Conservation (phyloP, 1,139 yeast genomes). For the Spathaspora sp. region DNA sequence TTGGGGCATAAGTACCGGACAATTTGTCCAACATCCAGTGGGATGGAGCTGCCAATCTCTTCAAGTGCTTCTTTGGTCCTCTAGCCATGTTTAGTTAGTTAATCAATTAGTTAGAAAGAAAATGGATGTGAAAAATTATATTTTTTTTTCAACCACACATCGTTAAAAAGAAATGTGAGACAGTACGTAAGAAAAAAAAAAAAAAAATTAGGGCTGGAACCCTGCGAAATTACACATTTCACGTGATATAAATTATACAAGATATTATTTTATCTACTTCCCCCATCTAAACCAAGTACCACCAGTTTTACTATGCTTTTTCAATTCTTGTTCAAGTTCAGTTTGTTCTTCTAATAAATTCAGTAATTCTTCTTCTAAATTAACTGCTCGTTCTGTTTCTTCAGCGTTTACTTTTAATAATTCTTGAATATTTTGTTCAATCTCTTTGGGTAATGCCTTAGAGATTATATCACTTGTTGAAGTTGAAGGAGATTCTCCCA, state of each 20-base stretch:
- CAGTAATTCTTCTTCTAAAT: conserved; percentile 49
- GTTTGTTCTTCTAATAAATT: conserved; percentile 28
- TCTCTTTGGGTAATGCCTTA: conserved; percentile 30
- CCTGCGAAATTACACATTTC: not conserved
- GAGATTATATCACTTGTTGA: conserved; percentile 8
- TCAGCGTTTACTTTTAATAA: conserved; percentile 50
- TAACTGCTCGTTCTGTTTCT: conserved; percentile 57
- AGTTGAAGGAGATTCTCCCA: conserved; percentile 18
- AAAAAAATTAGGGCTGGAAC: not conserved
- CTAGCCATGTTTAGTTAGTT: conserved; percentile 22
- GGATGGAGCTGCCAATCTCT: conserved; percentile 71
- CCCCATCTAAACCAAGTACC: conserved; percentile 34
- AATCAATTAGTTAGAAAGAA: conserved; percentile 2
- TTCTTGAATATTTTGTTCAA: conserved; percentile 49
- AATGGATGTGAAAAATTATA: not conserved
- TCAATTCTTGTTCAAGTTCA: conserved; percentile 28
- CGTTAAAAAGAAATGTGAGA: not conserved
- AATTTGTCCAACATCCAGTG: conserved; percentile 99
- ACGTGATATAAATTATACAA: not conserved
- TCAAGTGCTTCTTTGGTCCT: conserved; percentile 43
- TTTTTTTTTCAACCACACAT: conserved; percentile 1
- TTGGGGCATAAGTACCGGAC: conserved; percentile 99
- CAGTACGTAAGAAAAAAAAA: not conserved
- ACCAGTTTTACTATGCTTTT: conserved; percentile 18
- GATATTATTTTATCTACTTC: conserved; percentile 7